Conservation (phyloP, 1,284 basidiomycete genomes). For the Filobasidium uniguttulatum region DNA sequence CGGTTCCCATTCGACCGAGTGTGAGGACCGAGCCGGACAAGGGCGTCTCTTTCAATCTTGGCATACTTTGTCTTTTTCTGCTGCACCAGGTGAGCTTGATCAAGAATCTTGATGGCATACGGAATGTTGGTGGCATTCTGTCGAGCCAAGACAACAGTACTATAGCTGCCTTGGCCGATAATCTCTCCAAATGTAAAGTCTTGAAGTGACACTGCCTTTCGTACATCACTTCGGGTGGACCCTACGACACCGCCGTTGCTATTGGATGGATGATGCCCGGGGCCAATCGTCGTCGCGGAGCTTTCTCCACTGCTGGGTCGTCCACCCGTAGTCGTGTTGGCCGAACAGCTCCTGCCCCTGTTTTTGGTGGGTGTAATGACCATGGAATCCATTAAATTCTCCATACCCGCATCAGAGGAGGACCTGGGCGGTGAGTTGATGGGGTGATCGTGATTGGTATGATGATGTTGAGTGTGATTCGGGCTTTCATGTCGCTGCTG, state of each 20-base stretch:
- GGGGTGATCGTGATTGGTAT: neutral
- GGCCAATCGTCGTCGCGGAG: neutral
- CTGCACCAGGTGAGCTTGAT: slow-evolving; percentile 39
- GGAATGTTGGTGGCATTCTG: slow-evolving; percentile 19
- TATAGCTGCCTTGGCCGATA: slow-evolving; percentile 36
- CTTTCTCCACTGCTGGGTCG: neutral
- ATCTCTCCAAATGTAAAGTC: slow-evolving; percentile 36
- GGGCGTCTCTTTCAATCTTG: slow-evolving; percentile 41
- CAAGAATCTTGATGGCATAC: slow-evolving; percentile 43
- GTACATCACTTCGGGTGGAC: neutral
- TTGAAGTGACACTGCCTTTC: slow-evolving; percentile 20
- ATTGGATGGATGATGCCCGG: neutral
- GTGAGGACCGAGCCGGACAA: slow-evolving; percentile 38
- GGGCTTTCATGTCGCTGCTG: neutral
- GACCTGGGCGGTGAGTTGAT: neutral
- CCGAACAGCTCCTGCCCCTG: neutral
- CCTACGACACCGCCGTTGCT: neutral
- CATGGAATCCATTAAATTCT: neutral
- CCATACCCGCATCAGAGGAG: neutral
- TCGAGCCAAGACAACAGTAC: slow-evolving; percentile 25
- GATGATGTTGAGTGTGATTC: no score
- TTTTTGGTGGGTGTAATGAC: neutral
- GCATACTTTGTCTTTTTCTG: slow-evolving; percentile 44
- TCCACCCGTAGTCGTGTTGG: neutral
- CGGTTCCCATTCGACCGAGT: slow-evolving; percentile 5